Percentiles rank a stretch among this genome's conserved stretches.
Conservation (phyloP, 129 eudicot species). For the Escallonia herrerae region DNA sequence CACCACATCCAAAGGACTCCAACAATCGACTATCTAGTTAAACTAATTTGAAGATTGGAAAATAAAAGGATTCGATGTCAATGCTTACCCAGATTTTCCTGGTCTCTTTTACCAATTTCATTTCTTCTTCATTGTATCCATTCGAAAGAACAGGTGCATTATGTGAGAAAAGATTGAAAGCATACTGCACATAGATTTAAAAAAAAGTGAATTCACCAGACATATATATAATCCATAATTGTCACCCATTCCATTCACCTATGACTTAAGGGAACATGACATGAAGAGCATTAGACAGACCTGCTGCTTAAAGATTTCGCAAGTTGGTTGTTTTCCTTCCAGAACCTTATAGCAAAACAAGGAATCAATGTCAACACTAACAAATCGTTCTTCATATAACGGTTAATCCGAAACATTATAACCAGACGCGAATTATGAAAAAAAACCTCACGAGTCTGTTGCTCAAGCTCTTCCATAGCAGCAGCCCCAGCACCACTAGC, state of each 20-base stretch:
- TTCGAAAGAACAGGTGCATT: conserved; percentile 92
- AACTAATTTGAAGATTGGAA: too few species aligned
- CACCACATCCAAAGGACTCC: conserved; percentile 7
- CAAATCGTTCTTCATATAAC: too few species aligned
- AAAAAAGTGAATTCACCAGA: background rate
- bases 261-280: background rate
- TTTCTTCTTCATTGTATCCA: conserved; percentile 98
- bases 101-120: conserved; percentile 94
- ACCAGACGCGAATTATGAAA: too few species aligned
- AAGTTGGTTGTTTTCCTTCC: conserved; percentile 86
- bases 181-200: conserved; percentile 60
- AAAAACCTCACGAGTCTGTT: too few species aligned
- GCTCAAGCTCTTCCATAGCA: too few species aligned
- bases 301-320: conserved; percentile 86
- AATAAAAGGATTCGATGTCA: background rate
- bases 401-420: too few species aligned
- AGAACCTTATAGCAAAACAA: conserved; percentile 49
- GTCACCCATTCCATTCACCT: background rate
- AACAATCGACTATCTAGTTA: too few species aligned
- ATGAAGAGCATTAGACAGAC: conserved; percentile 25
- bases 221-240: background rate
- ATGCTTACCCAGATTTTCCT: conserved; percentile 90
- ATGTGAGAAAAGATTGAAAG: conserved; percentile 96
- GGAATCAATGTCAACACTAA: too few species aligned
- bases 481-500: too few species aligned